These are phyloP conservation scores for Xerocomus potaroensis DNA, from an alignment of 768 basidiomycete species.

Conservation along the genomic window DNA sequence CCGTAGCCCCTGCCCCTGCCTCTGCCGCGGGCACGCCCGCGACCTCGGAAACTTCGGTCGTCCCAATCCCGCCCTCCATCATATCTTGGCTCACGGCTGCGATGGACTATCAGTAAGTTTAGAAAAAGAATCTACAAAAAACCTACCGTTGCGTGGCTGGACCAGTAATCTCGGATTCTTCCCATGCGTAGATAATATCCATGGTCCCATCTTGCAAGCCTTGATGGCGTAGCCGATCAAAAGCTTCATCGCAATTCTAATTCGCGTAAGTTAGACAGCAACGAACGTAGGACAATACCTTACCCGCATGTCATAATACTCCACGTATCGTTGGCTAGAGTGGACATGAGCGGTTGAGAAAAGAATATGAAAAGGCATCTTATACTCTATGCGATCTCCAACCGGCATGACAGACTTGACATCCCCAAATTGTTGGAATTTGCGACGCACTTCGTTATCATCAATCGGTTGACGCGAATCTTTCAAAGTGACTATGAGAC, in stretches of 20 bases:
- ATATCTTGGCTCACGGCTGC: slow-evolving; percentile 31
- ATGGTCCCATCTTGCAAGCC: slow-evolving; percentile 81
- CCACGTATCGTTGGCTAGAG: slow-evolving; percentile 81
- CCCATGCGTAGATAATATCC: slow-evolving; percentile 87
- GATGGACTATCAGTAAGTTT: slow-evolving; percentile 1
- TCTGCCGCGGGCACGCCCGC: slow-evolving; percentile 36
- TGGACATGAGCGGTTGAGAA: slow-evolving; percentile 4
- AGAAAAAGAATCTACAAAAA: background rate
- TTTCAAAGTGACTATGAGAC: slow-evolving; percentile 71
- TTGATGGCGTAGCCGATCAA: slow-evolving; percentile 75
- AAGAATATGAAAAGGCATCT: background rate
- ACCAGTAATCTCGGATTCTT: slow-evolving; percentile 52
- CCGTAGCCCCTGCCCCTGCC: slow-evolving; percentile 36
- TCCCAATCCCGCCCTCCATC: slow-evolving; percentile 49
- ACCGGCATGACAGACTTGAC: slow-evolving; percentile 74
- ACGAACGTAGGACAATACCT: slow-evolving; percentile 19
- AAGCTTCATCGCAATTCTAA: slow-evolving; percentile 74
- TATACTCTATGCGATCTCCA: slow-evolving; percentile 59
- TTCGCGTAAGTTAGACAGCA: slow-evolving; percentile 6
- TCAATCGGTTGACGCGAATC: slow-evolving; percentile 72
- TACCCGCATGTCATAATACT: slow-evolving; percentile 88
- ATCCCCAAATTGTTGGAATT: slow-evolving; percentile 88
- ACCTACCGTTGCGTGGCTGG: slow-evolving; percentile 41
- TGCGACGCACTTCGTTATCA: slow-evolving; percentile 79
- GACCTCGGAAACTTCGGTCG: slow-evolving; percentile 37